Conservation (phyloP, 176 grass and related monocot species). For the Oryza meridionalis region DNA sequence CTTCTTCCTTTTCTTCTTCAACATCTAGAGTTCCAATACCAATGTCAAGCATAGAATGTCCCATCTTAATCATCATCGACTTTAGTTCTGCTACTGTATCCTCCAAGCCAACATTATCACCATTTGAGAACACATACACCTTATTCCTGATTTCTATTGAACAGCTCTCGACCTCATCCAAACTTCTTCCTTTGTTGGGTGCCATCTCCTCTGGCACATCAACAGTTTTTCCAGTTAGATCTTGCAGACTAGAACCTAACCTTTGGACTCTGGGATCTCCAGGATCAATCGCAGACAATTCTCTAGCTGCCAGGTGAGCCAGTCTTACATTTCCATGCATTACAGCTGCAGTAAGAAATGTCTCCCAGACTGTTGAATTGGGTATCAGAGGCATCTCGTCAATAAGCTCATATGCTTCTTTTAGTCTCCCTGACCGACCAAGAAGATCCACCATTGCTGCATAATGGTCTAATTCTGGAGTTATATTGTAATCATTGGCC, state of each 20-base stretch:
- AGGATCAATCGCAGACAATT: constrained; percentile 55
- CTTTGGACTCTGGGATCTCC: constrained; percentile 48
- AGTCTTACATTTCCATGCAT: constrained; percentile 59
- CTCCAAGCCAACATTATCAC: constrained; percentile 38
- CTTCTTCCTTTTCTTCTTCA: constrained; percentile 58
- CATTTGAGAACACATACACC: constrained; percentile 56
- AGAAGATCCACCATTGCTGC: constrained; percentile 59
- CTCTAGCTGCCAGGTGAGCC: constrained; percentile 49
- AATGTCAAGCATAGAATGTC: constrained; percentile 24
- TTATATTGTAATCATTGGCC: constrained; percentile 50
- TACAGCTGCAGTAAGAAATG: constrained; percentile 63
- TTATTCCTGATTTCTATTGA: constrained; percentile 57
- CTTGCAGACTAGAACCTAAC: constrained; percentile 50
- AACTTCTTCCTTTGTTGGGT: constrained; percentile 40
- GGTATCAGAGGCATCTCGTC: constrained; percentile 61
- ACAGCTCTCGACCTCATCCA: constrained; percentile 46
- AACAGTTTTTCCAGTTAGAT: constrained; percentile 44
- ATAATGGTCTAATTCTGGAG: constrained; percentile 67
- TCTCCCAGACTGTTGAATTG: constrained; percentile 57
- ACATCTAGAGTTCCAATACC: constrained; percentile 39
- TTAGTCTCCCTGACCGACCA: constrained; percentile 64
- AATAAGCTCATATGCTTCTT: constrained; percentile 68
- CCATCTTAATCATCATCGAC: constrained; percentile 34
- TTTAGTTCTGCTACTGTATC: constrained; percentile 40
- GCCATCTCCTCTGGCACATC: constrained; percentile 37